Conservation (phyloP, 768 basidiomycete genomes). For the Kwoniella europaea region DNA sequence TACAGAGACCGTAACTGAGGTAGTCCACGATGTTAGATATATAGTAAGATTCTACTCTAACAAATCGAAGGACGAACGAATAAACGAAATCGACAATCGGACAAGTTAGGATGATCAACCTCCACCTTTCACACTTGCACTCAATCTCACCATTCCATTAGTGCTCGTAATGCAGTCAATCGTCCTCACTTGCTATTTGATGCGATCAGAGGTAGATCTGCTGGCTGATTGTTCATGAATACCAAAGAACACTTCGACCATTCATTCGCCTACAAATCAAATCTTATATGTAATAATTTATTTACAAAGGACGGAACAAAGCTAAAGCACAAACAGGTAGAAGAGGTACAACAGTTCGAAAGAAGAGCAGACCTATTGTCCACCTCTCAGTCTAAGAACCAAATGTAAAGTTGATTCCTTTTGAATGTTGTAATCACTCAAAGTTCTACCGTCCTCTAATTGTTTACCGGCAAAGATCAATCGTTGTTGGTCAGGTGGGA, state of each 20-base stretch:
- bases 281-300: not conserved
- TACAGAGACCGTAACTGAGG: not conserved
- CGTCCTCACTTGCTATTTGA: not conserved
- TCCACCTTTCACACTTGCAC: not conserved
- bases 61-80: too few relatives aligned
- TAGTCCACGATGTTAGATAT: not conserved
- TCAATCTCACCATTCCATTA: too few relatives aligned
- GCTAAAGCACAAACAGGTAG: not conserved
- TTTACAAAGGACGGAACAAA: conserved; percentile 5
- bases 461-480: conserved; percentile 57
- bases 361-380: conserved; percentile 69
- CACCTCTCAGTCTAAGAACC: conserved; percentile 96
- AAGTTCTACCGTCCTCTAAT: conserved; percentile 53
- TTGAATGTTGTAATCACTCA: conserved; percentile 66
- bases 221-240: not conserved
- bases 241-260: not conserved
- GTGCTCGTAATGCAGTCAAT: not conserved
- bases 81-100: not conserved
- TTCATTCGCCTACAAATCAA: not conserved
- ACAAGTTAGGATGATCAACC: conserved; percentile 12
- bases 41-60: too few relatives aligned
- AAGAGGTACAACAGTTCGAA: conserved; percentile 1
- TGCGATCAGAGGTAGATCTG: too few relatives aligned
- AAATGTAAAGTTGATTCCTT: conserved; percentile 99
- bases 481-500: conserved; percentile 57